Base-by-base conservation (phyloP, 2,329 filamentous ascomycete genomes). In the Epichloe typhina region DNA sequence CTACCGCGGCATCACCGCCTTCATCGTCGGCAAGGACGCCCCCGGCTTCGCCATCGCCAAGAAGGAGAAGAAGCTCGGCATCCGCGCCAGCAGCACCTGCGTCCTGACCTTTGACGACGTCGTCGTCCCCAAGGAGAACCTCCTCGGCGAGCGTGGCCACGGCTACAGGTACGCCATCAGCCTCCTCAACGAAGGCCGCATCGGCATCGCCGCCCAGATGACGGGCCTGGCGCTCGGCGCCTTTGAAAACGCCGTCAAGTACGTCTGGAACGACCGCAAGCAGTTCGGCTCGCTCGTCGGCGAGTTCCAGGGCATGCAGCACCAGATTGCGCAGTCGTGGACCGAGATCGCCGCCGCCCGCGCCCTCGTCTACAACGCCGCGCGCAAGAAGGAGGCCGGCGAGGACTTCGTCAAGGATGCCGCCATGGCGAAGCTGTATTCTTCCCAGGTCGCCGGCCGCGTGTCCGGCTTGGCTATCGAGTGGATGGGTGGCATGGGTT, bases 401-500 rank as follows among this genome's bases (percentile, higher is more conserved):
- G 83, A 95, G 71, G 83, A 95, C 66, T 98, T 98, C 64, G 90
- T 97, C 61, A 80, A 79, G 66, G 93, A 98, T 63, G 93, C 93
- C 9, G 93, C 93, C 59, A 98, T 98, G 93, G 93, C 93, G 50
- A 98, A 98, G 76, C 77, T 98, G 50, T 95, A 86, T 66, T 82
- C 93, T 2, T 93, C 87, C 4, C 93, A 98, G 71, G 88, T 98
- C 35, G 93, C 93, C 0, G 86, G 87, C 19, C 82, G 81, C 50
- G 91, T 98, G 19, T 86, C 84, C 50, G 83, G 90, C 6, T 77
- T 86, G 46, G 93, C 91, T 0, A 82, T 98, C 31, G 93, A 98
- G 72, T 98, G 93, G 93, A 97, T 97, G 91, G 93, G 93, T 46
- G 93, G 93, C 54, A 97, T 98, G 93, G 93, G 93, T 44, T 98